These are phyloP conservation scores for Podaxis pistillaris DNA, from an alignment of 768 basidiomycete genomes.

Conservation along the genomic window DNA sequence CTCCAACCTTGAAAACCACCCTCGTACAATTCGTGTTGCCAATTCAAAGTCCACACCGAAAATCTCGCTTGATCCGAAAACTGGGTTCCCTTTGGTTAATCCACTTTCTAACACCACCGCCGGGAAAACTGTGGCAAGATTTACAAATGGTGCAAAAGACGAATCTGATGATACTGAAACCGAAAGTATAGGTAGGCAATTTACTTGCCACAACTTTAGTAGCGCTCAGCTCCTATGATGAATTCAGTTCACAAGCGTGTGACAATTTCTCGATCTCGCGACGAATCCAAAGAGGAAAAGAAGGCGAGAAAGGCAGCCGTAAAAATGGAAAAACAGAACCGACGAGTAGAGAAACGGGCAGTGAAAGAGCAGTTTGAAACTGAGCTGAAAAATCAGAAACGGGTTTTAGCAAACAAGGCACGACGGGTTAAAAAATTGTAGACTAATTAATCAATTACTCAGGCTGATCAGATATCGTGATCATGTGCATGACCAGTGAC, in stretches of 20 bases:
- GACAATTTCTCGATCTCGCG: constrained; percentile 59
- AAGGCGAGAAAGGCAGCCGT: constrained; percentile 68
- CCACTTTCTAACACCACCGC: constrained; percentile 13
- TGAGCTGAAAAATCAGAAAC: constrained; percentile 63
- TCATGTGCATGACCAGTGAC: not conserved
- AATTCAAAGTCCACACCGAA: constrained; percentile 53
- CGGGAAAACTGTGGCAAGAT: constrained; percentile 9
- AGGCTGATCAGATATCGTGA: not conserved
- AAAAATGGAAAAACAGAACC: constrained; percentile 62
- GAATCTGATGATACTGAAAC: constrained; percentile 23
- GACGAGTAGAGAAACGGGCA: constrained; percentile 66
- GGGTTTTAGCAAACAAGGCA: constrained; percentile 45
- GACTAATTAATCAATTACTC: constrained; percentile 5
- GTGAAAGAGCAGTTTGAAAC: constrained; percentile 60
- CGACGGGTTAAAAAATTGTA: constrained; percentile 46
- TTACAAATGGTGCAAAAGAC: constrained; percentile 26
- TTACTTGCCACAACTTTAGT: not conserved
- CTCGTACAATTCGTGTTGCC: constrained; percentile 76
- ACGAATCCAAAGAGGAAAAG: constrained; percentile 77
- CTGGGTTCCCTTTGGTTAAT: constrained; percentile 65
- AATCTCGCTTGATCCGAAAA: constrained; percentile 72
- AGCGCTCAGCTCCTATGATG: not conserved
- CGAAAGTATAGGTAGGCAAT: constrained; percentile 22
- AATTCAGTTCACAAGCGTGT: constrained; percentile 21
- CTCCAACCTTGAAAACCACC: constrained; percentile 97